Base-by-base conservation (phyloP, 768 basidiomycete species). In the Agrocybe pediades region DNA sequence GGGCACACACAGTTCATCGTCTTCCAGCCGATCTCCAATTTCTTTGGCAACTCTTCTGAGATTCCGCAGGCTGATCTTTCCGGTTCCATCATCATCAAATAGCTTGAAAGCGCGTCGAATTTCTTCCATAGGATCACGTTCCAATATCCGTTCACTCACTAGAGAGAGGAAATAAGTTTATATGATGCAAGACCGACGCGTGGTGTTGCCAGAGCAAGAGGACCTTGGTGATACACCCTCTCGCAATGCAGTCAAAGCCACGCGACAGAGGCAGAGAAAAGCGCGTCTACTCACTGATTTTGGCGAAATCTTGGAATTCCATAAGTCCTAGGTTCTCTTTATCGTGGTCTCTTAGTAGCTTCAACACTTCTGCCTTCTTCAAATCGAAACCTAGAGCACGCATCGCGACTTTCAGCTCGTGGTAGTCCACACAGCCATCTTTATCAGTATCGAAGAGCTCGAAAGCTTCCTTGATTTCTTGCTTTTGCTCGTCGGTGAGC, bases 361-460 rank as follows among this genome's bases (percentile, higher is more conserved):
- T 98, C 61, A 99, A 75, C 40, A 99, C 95, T 71, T 99, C 97
- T 0, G 93, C 93, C 75, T 98, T 99, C 79, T 98, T 98, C 74
- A 97, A 69, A 69, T 98, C 97, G 68, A 98, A 98, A 1, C 97
- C 97, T 54, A 99, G 74, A 1, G 97, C 97, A 41, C 97, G 83
- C 92, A 99, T 95, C 47, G 96, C 95, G 64, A 99, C 97, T 72
- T 98, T 99, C 64, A 98, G 82, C 68, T 99, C 97, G 74, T 99
- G 97, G 73, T 98, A 98, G 74, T 98, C 97, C 52, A 98, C 79
- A 47, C 82, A 86, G 27, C 92, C 92, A 66, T 99, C 97, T 77
- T 98, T 97, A 81, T 99, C 97, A 41, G 95, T 92, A 74, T 99
- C 97, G 68, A 99, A 99, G 50, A 99, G 86, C 71, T 98, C 96